phyloP scores from a whole-genome alignment of 2,329 filamentous ascomycete genomes.

The Pseudogymnoascus sp. region DNA sequence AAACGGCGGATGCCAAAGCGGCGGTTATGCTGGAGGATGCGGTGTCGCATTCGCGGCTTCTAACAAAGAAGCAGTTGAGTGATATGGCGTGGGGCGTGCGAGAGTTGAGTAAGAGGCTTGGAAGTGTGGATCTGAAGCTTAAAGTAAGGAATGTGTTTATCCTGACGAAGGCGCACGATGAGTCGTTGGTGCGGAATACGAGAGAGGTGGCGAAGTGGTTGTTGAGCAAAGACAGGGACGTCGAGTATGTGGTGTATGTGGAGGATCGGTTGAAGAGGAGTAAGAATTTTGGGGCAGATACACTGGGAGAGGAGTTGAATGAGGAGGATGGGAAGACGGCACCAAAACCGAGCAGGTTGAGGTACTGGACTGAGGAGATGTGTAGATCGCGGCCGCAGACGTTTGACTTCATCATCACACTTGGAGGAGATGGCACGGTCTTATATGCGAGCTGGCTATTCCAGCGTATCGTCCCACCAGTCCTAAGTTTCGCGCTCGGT shows the following conservation, averaged over 20 bases:
- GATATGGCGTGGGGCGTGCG: conserved; percentile 97
- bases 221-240: conserved; percentile 58
- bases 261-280: conserved; percentile 67
- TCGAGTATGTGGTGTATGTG: conserved; percentile 71
- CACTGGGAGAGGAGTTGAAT: conserved; percentile 40
- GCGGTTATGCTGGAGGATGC: background rate
- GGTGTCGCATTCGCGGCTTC: conserved; percentile 54
- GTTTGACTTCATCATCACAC: conserved; percentile 88
- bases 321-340: conserved; percentile 27
- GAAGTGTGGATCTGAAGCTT: conserved; percentile 74
- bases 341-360: conserved; percentile 42
- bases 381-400: conserved; percentile 71
- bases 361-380: conserved; percentile 77
- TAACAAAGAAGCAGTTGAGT: conserved; percentile 89
- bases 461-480: conserved; percentile 87
- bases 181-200: conserved; percentile 68
- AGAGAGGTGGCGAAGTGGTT: conserved; percentile 75
- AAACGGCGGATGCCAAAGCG: conserved; percentile 1
- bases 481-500: conserved; percentile 83
- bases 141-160: conserved; percentile 78
- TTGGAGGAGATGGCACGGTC: conserved; percentile 94
- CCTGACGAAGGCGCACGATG: conserved; percentile 86
- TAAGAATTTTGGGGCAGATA: conserved; percentile 64
- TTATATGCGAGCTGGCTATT: conserved; percentile 96
- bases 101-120: conserved; percentile 78